These are phyloP conservation scores for Hibiscus tridactylites DNA, from an alignment of 345 rosid genomes.

Conservation along the genomic window DNA sequence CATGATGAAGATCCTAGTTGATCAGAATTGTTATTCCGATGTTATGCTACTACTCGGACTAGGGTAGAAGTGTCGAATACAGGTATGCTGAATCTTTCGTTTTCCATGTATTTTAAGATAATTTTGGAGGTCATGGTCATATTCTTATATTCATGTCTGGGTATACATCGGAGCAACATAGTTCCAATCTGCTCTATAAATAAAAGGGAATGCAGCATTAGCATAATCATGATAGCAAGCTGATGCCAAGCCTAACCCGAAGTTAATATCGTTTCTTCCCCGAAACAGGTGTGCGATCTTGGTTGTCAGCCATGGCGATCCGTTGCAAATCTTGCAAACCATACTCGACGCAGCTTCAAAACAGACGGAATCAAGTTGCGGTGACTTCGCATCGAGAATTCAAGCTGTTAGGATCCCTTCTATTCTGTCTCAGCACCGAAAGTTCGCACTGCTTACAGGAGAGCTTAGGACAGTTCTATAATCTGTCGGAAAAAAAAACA, in stretches of 20 bases:
- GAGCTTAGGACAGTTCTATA: slow-evolving; percentile 55
- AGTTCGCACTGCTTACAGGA: slow-evolving; percentile 63
- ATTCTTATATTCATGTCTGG: too few species aligned
- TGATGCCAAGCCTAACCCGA: not conserved
- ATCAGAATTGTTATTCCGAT: too few species aligned
- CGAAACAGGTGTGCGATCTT: slow-evolving; percentile 45
- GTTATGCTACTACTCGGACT: too few species aligned
- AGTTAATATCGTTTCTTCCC: not conserved
- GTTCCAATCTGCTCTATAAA: not conserved
- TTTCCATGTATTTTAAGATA: too few species aligned
- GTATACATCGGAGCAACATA: too few species aligned
- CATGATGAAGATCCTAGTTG: too few species aligned
- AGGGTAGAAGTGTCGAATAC: too few species aligned
- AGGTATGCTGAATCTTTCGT: too few species aligned
- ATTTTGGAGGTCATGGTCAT: too few species aligned
- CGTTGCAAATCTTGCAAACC: slow-evolving; percentile 60
- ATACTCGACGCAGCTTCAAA: slow-evolving; percentile 44
- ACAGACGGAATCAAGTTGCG: slow-evolving; percentile 15
- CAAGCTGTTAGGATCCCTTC: slow-evolving; percentile 38
- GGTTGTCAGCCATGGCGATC: slow-evolving; percentile 90
- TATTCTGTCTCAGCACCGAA: slow-evolving; percentile 72
- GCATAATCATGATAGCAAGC: slow-evolving; percentile 2
- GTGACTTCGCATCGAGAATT: slow-evolving; percentile 32
- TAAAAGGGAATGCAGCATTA: not conserved
- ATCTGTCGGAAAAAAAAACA: not conserved